Conservation (phyloP, 192 early-diverging fungal species). For the Backusella circina region DNA sequence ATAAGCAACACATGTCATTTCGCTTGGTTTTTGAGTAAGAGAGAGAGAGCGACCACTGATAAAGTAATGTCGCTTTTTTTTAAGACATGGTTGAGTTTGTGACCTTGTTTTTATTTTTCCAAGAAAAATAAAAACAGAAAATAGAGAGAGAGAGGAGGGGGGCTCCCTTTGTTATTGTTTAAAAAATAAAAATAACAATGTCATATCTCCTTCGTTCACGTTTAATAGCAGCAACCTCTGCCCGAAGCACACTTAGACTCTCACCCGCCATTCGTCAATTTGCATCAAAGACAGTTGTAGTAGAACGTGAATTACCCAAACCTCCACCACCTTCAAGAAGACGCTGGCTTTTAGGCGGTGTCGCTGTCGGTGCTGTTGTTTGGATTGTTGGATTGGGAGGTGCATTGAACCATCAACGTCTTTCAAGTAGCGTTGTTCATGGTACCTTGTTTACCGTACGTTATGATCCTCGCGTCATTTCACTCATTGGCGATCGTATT, state of each 20-base stretch:
- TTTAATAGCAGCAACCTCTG: not conserved
- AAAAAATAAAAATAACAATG: not conserved
- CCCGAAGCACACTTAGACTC: not conserved
- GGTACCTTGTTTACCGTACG: conserved; percentile 58
- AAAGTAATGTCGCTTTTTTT: not conserved
- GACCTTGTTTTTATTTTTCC: conserved; percentile 1
- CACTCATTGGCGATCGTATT: conserved; percentile 48
- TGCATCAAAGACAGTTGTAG: conserved; percentile 9
- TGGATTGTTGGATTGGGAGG: conserved; percentile 50
- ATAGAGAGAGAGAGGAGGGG: not conserved
- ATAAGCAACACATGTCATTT: too few relatives aligned
- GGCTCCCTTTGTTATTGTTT: not conserved
- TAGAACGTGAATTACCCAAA: conserved; percentile 19
- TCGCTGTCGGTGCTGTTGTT: conserved; percentile 39
- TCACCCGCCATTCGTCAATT: not conserved
- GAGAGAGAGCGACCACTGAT: not conserved
- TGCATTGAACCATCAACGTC: conserved; percentile 57
- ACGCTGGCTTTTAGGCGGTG: conserved; percentile 22
- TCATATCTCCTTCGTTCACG: not conserved
- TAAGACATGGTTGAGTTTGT: not conserved
- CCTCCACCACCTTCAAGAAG: conserved; percentile 13
- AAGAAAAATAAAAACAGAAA: not conserved
- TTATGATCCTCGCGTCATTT: conserved; percentile 43
- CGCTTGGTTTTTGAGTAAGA: not conserved
- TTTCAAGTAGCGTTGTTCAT: conserved; percentile 49